Base-by-base conservation (phyloP, 805 yeast species). In the Metschnikowia gelsemii region DNA sequence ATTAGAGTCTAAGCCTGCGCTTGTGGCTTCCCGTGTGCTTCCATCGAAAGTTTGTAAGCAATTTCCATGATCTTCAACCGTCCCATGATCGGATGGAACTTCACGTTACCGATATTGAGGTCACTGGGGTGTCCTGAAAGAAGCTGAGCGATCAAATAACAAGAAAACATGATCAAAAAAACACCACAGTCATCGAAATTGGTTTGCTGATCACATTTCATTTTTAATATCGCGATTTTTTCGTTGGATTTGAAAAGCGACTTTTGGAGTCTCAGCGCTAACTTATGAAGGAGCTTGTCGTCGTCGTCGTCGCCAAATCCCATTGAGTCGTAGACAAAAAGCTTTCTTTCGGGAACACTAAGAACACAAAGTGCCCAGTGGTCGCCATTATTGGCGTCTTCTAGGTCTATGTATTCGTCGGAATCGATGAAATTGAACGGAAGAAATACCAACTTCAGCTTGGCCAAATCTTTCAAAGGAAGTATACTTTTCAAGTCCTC, bases 281-380 rank as follows among this genome's bases (percentile, higher is more conserved):
- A 45, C 27, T 58, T 55, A 7, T 42, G 29, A 24, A 66, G 51
- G 18, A 70, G 63, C 9, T 44, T 34, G 3, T 54, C 54, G 17
- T 64, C 68, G 14, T 63, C 66, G 40, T 77, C 77, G 8, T 57
- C 60, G 13, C 56, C 58, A 5, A 35, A 25, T 2, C 47, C 32
- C 79, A 78, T 61, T 33, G 86, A 78, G 54, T 86, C 93, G 55
- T 79, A 82, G 8, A 82, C 64, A 17, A 66, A 68, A 2, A 81
- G 74, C 23, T 62, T 66, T 13, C 65, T 61, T 29, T 77, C 82
- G 11, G 72, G 59, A 7, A 74, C 47, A 24, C 74, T 70, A 5
- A 80, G 65, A 12, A 84, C 70, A 11, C 81, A 69, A 12, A 86
- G 61, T 0, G 86, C 79, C 93, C 95, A 85, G 61, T 86, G 93